Base-by-base conservation (phyloP, 371 early-diverging fungal genomes). In the Apophysomyces ossiformis region DNA sequence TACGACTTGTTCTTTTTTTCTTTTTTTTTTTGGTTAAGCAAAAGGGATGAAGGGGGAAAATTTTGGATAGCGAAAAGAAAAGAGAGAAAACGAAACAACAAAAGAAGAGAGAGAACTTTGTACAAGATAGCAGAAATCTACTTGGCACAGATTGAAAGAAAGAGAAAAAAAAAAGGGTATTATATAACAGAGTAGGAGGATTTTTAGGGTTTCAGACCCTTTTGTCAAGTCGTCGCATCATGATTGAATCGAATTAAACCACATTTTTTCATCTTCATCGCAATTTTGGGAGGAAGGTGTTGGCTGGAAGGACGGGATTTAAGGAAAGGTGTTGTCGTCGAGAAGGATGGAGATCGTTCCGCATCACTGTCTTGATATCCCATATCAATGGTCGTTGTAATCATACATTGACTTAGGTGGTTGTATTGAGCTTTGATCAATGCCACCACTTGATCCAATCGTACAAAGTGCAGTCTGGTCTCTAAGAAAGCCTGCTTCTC, bases 361-460 rank as follows among this genome's bases (percentile, higher is more conserved):
- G 15, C 44, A 45, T 59, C 16, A 60, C 64, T n/a, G 65, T 66
- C 71, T 61, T 71, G 65, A 63, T 84, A 87, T 5, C 89, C 87
- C 38, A 90, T 85, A 65, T 90, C 91, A 37, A 91, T 67, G n/a
- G 83, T 84, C 54, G 89, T 88, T 0, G 90, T 91, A 67, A 89
- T 90, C 66, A 91, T 69, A 21, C 82, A 87, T 58, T 88, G 80
- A 67, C 87, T 86, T 32, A 91, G 64, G 68, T 90, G 85, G 18
- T 81, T 75, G 65, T 85, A 91, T 63, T 90, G 88, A 45, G 67
- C 73, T 66, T 84, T 84, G 61, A 91, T 85, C 36, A 91, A 66
- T n/a, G 82, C 78, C 0, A 88, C 81, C 2, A 89, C 76, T 50
- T 90, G 87, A 36, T 91, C 90, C 12, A 90, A 72, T 26, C 82